A percentile compares a stretch with the other conserved stretches of the same genome.
Conservation (phyloP, 805 yeast species). For the Ogataea pini region DNA sequence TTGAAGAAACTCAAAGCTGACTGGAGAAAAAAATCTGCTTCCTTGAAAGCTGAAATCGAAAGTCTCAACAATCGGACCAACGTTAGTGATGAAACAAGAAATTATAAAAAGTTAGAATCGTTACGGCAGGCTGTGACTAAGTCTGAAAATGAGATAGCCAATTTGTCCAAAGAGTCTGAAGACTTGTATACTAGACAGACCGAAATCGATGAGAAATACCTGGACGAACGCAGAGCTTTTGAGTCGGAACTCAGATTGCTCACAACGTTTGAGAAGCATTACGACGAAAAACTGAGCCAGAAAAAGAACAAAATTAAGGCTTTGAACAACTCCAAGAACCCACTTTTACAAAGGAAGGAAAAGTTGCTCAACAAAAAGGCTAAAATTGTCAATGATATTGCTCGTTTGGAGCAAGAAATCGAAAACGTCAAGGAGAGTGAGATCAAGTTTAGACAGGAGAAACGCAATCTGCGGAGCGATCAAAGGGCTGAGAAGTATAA, state of each 20-base stretch:
- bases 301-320: slow-evolving; percentile 26
- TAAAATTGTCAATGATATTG: slow-evolving; percentile 31
- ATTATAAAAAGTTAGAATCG: slow-evolving; percentile 50
- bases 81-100: slow-evolving; percentile 58
- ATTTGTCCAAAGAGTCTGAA: slow-evolving; percentile 38
- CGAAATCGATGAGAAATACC: slow-evolving; percentile 40
- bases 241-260: slow-evolving; percentile 38
- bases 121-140: slow-evolving; percentile 47
- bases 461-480: slow-evolving; percentile 24
- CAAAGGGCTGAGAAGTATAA: slow-evolving; percentile 30
- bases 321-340: slow-evolving; percentile 33
- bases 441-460: slow-evolving; percentile 23
- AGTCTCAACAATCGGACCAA: slow-evolving; percentile 46
- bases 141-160: slow-evolving; percentile 39
- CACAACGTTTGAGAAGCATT: slow-evolving; percentile 34
- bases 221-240: slow-evolving; percentile 39
- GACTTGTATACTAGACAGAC: slow-evolving; percentile 37
- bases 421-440: slow-evolving; percentile 29
- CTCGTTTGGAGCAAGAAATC: slow-evolving; percentile 27
- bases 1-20: slow-evolving; percentile 60
- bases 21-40: slow-evolving; percentile 51
- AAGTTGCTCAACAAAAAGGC: slow-evolving; percentile 33
- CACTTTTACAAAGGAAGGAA: slow-evolving; percentile 36
- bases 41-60: slow-evolving; percentile 59
- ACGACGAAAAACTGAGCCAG: slow-evolving; percentile 27